phyloP scores from a whole-genome alignment of 176 grass and related monocot genomes.

The Thinopyrum elongatum region DNA sequence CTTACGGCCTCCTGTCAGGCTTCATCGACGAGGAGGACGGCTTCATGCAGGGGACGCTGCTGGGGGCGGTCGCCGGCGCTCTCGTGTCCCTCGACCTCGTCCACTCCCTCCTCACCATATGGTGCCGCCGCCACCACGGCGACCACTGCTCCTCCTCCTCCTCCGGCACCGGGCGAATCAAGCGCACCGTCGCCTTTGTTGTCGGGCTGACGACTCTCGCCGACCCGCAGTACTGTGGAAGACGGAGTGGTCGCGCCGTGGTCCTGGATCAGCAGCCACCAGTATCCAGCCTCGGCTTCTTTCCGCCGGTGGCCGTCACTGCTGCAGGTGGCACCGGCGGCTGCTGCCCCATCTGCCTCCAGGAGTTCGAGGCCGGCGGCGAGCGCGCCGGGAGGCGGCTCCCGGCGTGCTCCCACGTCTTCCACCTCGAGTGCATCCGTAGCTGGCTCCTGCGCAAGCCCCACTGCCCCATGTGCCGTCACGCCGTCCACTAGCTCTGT shows the following conservation, averaged over 20 bases:
- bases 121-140: background rate
- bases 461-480: conserved; percentile 13
- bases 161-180: background rate
- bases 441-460: background rate
- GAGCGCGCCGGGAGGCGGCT: background rate
- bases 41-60: background rate
- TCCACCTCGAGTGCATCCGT: background rate
- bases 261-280: rapidly evolving
- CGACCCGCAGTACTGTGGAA: background rate
- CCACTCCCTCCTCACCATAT: background rate
- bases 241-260: background rate
- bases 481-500: background rate
- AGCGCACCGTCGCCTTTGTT: background rate
- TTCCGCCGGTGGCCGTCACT: background rate
- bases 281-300: background rate
- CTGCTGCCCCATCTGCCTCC: conserved; percentile 11
- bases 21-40: background rate
- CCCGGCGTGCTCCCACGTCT: background rate
- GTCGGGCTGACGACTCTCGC: background rate
- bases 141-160: background rate
- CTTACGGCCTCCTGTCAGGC: background rate
- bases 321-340: background rate
- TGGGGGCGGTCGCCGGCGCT: background rate
- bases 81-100: background rate
- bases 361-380: conserved; percentile 8